phyloP scores from a whole-genome alignment of 441 rosid species.

The Mallotus japonicus region DNA sequence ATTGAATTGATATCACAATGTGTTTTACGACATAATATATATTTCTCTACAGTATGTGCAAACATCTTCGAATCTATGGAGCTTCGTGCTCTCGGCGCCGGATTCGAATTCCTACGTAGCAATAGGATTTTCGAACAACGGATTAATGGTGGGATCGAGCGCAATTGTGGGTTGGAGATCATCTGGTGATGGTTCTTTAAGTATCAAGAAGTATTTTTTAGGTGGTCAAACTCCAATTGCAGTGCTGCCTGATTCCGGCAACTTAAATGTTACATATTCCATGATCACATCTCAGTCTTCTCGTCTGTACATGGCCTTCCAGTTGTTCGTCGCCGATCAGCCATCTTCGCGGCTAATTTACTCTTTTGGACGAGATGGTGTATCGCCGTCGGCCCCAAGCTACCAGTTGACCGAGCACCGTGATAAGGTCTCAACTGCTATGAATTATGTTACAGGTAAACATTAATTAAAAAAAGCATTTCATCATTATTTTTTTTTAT shows the following conservation, averaged over 20 bases:
- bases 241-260: conserved; percentile 59
- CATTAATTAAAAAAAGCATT: neutral
- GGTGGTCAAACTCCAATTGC: conserved; percentile 37
- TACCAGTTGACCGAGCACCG: conserved; percentile 49
- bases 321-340: conserved; percentile 34
- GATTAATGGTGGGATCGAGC: conserved; percentile 65
- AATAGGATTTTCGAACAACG: conserved; percentile 67
- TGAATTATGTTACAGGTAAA: conserved; percentile 66
- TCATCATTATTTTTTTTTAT: neutral
- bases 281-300: conserved; percentile 43
- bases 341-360: conserved; percentile 53
- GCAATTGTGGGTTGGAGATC: conserved; percentile 83
- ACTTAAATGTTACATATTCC: conserved; percentile 37
- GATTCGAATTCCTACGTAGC: conserved; percentile 44
- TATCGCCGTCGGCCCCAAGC: conserved; percentile 44
- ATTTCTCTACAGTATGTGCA: conserved; percentile 41
- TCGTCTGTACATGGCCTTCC: conserved; percentile 61
- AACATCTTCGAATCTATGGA: conserved; percentile 51
- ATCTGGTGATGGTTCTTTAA: conserved; percentile 24
- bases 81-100: conserved; percentile 67
- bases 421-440: conserved; percentile 39
- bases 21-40: too few species aligned
- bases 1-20: too few species aligned
- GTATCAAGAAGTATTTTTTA: conserved; percentile 48
- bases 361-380: conserved; percentile 52